Percentiles rank a stretch among this genome's conserved stretches.
Conservation (phyloP, 1,284 basidiomycete species). For the Coniferiporia weirii region DNA sequence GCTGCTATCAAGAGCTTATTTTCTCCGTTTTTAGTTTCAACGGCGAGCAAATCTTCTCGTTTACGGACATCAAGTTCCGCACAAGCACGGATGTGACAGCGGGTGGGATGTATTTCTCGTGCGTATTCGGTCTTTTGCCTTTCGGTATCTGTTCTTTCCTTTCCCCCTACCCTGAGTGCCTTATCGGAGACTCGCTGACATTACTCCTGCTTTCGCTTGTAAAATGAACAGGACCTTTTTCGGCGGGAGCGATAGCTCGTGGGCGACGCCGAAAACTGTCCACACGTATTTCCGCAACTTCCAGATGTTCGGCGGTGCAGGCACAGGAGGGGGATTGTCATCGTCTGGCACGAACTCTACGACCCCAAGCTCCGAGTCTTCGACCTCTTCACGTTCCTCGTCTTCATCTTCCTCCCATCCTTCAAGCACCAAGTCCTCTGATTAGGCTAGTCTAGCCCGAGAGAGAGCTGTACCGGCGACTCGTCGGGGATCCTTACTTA, state of each 20-base stretch:
- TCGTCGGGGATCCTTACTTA: no score
- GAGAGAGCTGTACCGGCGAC: no score
- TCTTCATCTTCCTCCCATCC: no score
- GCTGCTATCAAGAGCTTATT: constrained; percentile 8
- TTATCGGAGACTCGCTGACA: not conserved
- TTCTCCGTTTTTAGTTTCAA: constrained; percentile 44
- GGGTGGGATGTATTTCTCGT: constrained; percentile 66
- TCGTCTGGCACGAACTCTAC: not conserved
- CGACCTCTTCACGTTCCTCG: not conserved
- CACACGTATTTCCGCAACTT: constrained; percentile 72
- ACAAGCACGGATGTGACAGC: constrained; percentile 38
- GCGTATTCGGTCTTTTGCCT: constrained; percentile 24
- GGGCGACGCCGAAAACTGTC: constrained; percentile 56
- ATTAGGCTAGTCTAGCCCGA: no score
- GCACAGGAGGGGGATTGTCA: not conserved
- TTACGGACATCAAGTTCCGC: constrained; percentile 49
- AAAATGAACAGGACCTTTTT: constrained; percentile 55
- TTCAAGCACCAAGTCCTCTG: no score
- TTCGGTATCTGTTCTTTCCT: no score
- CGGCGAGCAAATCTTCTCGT: constrained; percentile 44
- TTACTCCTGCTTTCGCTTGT: not conserved
- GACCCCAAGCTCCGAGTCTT: not conserved
- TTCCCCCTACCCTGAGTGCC: no score
- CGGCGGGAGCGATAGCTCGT: constrained; percentile 59
- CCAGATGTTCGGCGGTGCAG: constrained; percentile 39